phyloP scores from a whole-genome alignment of 306 rosid genomes.

The Lotus japonicus region DNA sequence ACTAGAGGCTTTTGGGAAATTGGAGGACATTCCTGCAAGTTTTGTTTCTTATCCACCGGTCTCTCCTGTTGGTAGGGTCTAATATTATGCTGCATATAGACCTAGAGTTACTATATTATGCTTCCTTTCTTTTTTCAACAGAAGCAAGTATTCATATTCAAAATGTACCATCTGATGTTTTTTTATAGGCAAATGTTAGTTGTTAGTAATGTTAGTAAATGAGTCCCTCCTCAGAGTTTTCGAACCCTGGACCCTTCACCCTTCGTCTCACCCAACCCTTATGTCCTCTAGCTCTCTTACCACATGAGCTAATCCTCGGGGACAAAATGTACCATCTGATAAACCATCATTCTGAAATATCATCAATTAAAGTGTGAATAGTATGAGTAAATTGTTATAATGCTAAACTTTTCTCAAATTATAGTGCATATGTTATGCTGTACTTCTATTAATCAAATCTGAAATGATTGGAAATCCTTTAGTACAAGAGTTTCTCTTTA shows the following conservation, averaged over 20 bases:
- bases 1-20: slow-evolving; percentile 23
- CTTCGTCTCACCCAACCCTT: too few species aligned
- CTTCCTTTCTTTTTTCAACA: neutral
- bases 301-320: too few species aligned
- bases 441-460: too few species aligned
- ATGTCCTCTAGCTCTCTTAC: too few species aligned
- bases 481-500: too few species aligned
- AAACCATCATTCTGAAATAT: slow-evolving; percentile 23
- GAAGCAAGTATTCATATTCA: slow-evolving; percentile 26
- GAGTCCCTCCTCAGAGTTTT: too few species aligned
- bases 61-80: slow-evolving; percentile 34
- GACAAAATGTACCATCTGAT: slow-evolving; percentile 22
- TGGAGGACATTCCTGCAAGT: slow-evolving; percentile 24
- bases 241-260: too few species aligned
- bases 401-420: neutral
- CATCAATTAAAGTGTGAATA: slow-evolving; percentile 43
- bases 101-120: neutral
- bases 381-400: slow-evolving; percentile 27
- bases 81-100: slow-evolving; percentile 14
- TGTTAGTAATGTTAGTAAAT: too few species aligned
- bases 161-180: slow-evolving; percentile 24
- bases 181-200: too few species aligned
- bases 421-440: too few species aligned
- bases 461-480: too few species aligned
- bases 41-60: slow-evolving; percentile 26